Base-by-base conservation (phyloP, 768 basidiomycete species). In the Multifurca ochricompacta region DNA sequence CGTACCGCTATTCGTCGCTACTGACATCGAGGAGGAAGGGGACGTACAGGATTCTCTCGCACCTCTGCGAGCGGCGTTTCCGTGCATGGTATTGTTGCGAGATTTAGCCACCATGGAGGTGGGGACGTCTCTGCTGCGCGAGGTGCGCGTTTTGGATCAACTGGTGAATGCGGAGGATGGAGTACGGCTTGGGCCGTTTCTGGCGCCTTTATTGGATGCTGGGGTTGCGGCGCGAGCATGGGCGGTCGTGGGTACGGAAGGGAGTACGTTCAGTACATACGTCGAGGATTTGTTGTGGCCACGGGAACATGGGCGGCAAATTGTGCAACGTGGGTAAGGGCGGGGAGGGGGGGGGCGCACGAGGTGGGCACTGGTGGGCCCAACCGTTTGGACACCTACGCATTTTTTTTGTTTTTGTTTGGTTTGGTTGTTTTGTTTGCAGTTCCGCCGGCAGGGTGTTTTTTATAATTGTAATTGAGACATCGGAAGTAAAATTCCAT, bases 251-350 rank as follows among this genome's bases (percentile, higher is more conserved):
- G 86, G 85, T 2, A 91, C 87, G 11, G 77, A 80, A 50, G 77
- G 78, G 51, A 89, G 86, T 62, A 90, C 89, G 28, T 91, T 88
- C 60, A 85, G 84, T 65, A 68, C 72, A 49, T 91, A 82, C 59
- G 76, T 86, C 18, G 69, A 73, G 53, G 82, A 87, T 54, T 78
- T 87, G 23, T 63, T 90, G 58, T 86, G 85, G 83, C 71, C 76
- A 63, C 73, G 65, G 47, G 76, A 78, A 65, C 82, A 82, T 61
- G 74, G 74, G 0, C 69, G 71, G 62, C 68, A 70, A 31, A 79
- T 84, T 28, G 69, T 75, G 9, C 69, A 78, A 54, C 69, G 79
- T 54, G 78, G 79, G 14, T 65, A 55, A 28, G 7, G 11, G 13
- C 2, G 36, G 39, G n/a, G n/a, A n/a, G n/a, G n/a, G n/a, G n/a